Conservation (phyloP, 2,329 filamentous ascomycete genomes). For the Calonectria hawksworthii region DNA sequence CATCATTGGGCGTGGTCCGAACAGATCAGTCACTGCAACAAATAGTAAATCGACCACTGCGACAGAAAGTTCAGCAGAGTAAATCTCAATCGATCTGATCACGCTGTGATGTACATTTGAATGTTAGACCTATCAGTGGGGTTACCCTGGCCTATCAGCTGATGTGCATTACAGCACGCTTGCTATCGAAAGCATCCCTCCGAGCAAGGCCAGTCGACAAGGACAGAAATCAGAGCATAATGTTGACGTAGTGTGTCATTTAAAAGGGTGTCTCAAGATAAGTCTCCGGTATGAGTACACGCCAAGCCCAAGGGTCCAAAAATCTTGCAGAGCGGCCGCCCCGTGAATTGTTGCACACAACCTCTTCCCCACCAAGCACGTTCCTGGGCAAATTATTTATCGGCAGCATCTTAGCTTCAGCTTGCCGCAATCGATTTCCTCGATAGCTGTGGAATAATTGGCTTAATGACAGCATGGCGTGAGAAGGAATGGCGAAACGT, state of each 20-base stretch:
- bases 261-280: neutral
- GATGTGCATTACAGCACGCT: neutral
- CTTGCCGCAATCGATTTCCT: neutral
- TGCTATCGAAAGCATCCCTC: neutral
- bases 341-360: neutral
- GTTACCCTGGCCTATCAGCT: neutral
- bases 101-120: neutral
- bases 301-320: neutral
- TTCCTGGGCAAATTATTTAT: neutral
- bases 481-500: neutral
- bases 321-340: neutral
- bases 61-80: neutral
- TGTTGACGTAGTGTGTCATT: neutral
- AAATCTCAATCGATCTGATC: neutral
- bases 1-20: neutral
- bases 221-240: neutral
- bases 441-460: neutral
- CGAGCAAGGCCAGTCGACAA: neutral
- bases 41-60: neutral
- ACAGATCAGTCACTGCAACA: neutral
- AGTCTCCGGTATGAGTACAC: neutral
- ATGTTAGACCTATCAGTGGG: neutral
- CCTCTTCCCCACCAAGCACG: neutral
- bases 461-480: no score
- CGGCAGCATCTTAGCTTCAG: neutral